Base-by-base conservation (phyloP, 441 rosid genomes). In the Erysimum cheiri region DNA sequence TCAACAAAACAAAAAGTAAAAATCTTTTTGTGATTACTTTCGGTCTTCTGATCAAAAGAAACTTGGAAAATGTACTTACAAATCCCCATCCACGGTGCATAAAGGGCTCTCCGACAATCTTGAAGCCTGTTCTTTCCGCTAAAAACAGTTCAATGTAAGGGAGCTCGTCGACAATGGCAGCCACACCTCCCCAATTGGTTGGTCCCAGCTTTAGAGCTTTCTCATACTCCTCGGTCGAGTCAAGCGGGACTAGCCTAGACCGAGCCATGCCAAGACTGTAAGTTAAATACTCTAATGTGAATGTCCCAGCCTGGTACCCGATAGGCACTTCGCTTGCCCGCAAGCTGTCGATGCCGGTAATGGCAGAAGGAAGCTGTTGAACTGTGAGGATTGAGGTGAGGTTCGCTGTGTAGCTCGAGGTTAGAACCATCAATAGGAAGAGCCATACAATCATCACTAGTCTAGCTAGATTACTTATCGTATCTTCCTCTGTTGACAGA, bases 391-490 rank as follows among this genome's bases (percentile, higher is more conserved):
- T 90, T 41, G 98, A 87, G 64, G 92, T 86, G 79, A 93, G 84
- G 73, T 90, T 85, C 10, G 98, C 98, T 2, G 97, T 93, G 73
- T 91, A 93, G 81, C 97, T 91, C 36, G 98, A 90, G 4, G 89
- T 85, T 71, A 93, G 56, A 66, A 93, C 96, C 96, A 93, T 78
- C 80, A 91, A 63, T 12, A 91, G 77, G 81, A 91, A 91, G 58
- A 91, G 93, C 98, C 98, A 89, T 37, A 88, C 88, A 63, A 93
- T 87, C 97, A 93, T 88, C 73, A 93, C 93, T 74, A 91, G 48
- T 72, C 89, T 84, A 43, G 85, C 91, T 35, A 91, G 80, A 39
- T 91, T 64, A 73, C 95, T 91, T 36, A 76, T 36, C 1, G 89
- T 83, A 4, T 70, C 73, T 85, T 93, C 98, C 77, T 85, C 98